Conservation (phyloP, 331 rosid genomes). For the Malus hybrid region DNA sequence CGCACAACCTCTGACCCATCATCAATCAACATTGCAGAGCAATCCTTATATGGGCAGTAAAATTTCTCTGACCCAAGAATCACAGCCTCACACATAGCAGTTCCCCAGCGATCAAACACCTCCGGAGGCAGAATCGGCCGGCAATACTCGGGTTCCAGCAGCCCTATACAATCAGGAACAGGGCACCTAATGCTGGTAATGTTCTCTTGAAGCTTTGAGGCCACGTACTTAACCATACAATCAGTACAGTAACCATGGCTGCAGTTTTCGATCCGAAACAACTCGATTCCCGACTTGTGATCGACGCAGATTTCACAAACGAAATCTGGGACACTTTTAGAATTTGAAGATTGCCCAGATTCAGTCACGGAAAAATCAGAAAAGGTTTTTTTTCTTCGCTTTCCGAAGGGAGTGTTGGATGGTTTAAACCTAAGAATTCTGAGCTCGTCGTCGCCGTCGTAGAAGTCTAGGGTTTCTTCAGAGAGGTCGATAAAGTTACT, state of each 20-base stretch:
- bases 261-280: constrained; percentile 31
- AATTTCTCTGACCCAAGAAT: constrained; percentile 28
- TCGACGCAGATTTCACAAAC: constrained; percentile 52
- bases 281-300: constrained; percentile 18
- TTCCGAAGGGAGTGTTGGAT: constrained; percentile 4
- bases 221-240: constrained; percentile 42
- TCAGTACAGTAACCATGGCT: constrained; percentile 37
- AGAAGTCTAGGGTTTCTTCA: neutral
- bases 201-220: constrained; percentile 44
- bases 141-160: constrained; percentile 49
- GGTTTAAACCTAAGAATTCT: constrained; percentile 29
- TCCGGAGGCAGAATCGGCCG: constrained; percentile 22
- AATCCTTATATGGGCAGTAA: constrained; percentile 61
- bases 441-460: constrained; percentile 28
- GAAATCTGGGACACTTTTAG: constrained; percentile 8
- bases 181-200: constrained; percentile 45
- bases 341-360: constrained; percentile 29
- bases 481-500: constrained; percentile 32
- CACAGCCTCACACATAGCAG: constrained; percentile 49
- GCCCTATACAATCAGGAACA: constrained; percentile 35
- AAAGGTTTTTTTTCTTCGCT: neutral
- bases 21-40: constrained; percentile 45
- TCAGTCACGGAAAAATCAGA: constrained; percentile 6
- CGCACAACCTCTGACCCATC: constrained; percentile 22
- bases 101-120: constrained; percentile 51